Conservation (phyloP, 495 filamentous ascomycete species). For the Neurospora sp. region DNA sequence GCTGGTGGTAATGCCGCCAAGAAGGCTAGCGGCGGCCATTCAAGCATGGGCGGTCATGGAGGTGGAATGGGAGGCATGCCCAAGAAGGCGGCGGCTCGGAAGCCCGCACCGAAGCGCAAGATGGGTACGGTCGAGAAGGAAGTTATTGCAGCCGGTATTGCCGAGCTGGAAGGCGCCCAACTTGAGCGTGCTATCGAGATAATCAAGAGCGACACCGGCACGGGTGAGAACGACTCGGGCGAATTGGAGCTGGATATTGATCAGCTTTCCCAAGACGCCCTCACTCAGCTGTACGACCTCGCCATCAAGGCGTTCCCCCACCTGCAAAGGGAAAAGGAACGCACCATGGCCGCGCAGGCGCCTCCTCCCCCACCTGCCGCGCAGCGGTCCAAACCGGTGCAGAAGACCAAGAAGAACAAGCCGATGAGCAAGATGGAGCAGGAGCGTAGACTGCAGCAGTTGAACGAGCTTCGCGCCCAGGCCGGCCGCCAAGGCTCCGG, state of each 20-base stretch:
- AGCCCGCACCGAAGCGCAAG: slow-evolving; percentile 43
- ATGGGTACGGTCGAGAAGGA: slow-evolving; percentile 72
- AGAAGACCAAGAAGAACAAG: slow-evolving; percentile 93
- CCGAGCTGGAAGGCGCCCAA: slow-evolving; percentile 58
- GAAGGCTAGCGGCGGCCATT: slow-evolving; percentile 20
- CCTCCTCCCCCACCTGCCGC: slow-evolving; percentile 22
- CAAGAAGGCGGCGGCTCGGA: slow-evolving; percentile 32
- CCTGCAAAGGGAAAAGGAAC: slow-evolving; percentile 30
- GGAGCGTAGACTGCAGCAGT: slow-evolving; percentile 73
- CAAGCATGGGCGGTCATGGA: neutral
- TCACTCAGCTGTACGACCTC: slow-evolving; percentile 65
- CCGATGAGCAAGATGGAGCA: slow-evolving; percentile 95
- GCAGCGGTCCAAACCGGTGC: slow-evolving; percentile 33
- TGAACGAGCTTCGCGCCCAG: slow-evolving; percentile 50
- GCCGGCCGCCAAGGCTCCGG: slow-evolving; percentile 34
- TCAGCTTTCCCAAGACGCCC: slow-evolving; percentile 60
- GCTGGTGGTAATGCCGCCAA: slow-evolving; percentile 14
- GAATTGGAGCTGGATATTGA: slow-evolving; percentile 92
- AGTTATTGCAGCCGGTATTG: slow-evolving; percentile 72
- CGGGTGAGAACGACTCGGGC: slow-evolving; percentile 68
- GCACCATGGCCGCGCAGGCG: slow-evolving; percentile 16
- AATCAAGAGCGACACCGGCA: slow-evolving; percentile 77
- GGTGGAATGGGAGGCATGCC: slow-evolving; percentile 28
- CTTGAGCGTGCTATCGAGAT: slow-evolving; percentile 76
- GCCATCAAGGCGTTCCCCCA: slow-evolving; percentile 58